Percentiles rank a stretch among this genome's conserved stretches.
Evolutionary conservation across 768 basidiomycete genomes (phyloP).

Genomic region (Hortiboletus campestris): DNA sequence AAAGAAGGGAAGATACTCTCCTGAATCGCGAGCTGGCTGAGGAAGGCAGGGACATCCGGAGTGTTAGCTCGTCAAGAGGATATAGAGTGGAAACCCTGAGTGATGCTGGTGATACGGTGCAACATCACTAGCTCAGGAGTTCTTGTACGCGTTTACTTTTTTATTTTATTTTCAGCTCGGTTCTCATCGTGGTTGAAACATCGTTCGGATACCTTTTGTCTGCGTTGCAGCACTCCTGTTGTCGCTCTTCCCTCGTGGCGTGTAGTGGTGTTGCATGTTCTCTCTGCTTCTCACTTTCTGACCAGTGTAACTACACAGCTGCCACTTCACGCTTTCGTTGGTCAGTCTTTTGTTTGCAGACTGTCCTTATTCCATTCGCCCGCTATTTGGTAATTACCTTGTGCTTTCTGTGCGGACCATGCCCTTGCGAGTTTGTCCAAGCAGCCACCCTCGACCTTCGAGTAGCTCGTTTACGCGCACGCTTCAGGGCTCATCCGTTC

Average conservation of each 20-base stretch:
- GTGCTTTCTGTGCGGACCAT: conserved; percentile 23
- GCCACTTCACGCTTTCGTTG: conserved; percentile 22
- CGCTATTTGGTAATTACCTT: conserved; percentile 31
- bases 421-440: conserved; percentile 14
- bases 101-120: conserved; percentile 49
- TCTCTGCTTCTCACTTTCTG: conserved; percentile 33
- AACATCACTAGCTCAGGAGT: conserved; percentile 42
- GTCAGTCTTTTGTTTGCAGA: conserved; percentile 25
- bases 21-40: conserved; percentile 78
- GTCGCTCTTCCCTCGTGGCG: conserved; percentile 27
- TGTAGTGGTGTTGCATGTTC: conserved; percentile 29
- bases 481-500: conserved; percentile 23
- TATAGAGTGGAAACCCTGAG: conserved; percentile 73
- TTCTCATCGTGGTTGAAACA: conserved; percentile 34
- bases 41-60: conserved; percentile 86
- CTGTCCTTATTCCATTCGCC: conserved; percentile 25
- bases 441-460: conserved; percentile 16
- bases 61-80: conserved; percentile 76
- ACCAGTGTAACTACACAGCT: conserved; percentile 29
- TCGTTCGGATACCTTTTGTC: conserved; percentile 36
- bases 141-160: conserved; percentile 34
- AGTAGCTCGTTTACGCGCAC: conserved; percentile 19
- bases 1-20: conserved; percentile 38
- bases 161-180: conserved; percentile 36
- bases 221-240: conserved; percentile 28